Evolutionary conservation across 768 basidiomycete genomes (phyloP), one percentile per base, ranked within the genome.

Genomic region (Trametes gibbosa): DNA sequence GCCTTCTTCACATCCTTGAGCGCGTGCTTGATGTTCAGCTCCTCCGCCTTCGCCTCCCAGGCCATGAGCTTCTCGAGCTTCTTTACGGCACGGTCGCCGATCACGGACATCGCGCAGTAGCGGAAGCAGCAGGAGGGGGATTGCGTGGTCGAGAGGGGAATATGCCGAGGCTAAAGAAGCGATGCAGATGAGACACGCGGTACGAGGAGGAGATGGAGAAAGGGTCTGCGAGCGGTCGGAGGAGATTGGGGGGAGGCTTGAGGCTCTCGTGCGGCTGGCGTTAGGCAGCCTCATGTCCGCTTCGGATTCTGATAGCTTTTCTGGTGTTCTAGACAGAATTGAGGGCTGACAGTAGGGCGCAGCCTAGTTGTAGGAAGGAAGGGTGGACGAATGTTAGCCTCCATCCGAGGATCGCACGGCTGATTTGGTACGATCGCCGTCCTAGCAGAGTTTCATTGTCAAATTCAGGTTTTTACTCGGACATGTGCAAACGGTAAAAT

Each of bases 51-150:
- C 5, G 63, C 59, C 49, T 64, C 63, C 40, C 42, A n/a, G 8
- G 50, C 47, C 37, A 60, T 41, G 32, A 64, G 41, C 49, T 60
- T 64, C 55, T 64, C 56, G 1, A 63, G 49, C 58, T 59, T 59
- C 58, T 59, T 51, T 8, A 21, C 46, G 40, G 39, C 62, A 21
- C 35, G 53, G 35, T 59, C 49, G 39, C 39, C 32, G 35, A 58
- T 49, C 35, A 48, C 50, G 12, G 60, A 61, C 60, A 61, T 61
- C 14, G 54, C 48, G 13, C 17, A 4, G 37, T 4, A 32, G 29
- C 29, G 29, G 29, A 32, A 10, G 29, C 29, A 32, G 29, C 29
- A 10, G 29, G 29, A 10, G 10, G 29, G 29, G 4, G 29, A 32
- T 32, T 32, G 19, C 19, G 21, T 25, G 17, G 27, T 19, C 37